phyloP scores from a whole-genome alignment of 176 grass and related monocot species.

The Carex scoparia region DNA sequence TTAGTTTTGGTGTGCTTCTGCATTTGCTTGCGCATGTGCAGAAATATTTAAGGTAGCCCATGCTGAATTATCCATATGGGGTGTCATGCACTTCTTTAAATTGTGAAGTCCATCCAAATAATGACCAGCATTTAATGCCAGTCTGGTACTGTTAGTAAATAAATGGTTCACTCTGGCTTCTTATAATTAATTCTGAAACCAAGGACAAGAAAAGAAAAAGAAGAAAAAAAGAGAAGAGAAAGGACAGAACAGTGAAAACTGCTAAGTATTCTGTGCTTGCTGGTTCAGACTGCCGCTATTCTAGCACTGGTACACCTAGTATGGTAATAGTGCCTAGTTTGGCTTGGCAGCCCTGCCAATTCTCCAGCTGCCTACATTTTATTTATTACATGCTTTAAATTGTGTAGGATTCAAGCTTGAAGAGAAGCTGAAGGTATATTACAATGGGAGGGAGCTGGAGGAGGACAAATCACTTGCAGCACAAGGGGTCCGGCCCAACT shows the following conservation, averaged over 20 bases:
- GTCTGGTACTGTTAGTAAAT: not conserved
- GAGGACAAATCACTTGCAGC: conserved; percentile 56
- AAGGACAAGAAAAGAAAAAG: not conserved
- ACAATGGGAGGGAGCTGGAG: conserved; percentile 78
- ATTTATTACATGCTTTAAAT: conserved; percentile 2
- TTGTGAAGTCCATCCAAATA: not conserved
- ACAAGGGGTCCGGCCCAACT: conserved; percentile 68
- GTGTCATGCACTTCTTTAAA: not conserved
- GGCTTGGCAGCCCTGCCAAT: not conserved
- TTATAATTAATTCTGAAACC: not conserved
- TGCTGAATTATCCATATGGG: not conserved
- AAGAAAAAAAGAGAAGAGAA: no score
- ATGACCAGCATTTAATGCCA: not conserved
- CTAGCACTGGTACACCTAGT: not conserved
- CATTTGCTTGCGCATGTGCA: not conserved
- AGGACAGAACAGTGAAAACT: not conserved
- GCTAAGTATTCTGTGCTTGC: not conserved
- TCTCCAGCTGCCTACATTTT: not conserved
- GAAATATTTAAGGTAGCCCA: not conserved
- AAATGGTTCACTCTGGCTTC: not conserved
- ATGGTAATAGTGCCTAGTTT: not conserved
- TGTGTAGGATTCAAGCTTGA: conserved; percentile 67
- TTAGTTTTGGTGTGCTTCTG: conserved; percentile 4
- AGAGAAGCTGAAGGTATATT: conserved; percentile 72
- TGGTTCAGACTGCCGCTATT: not conserved